Base-by-base conservation (phyloP, 2,329 filamentous ascomycete species). In the Neocucurbitaria cava region DNA sequence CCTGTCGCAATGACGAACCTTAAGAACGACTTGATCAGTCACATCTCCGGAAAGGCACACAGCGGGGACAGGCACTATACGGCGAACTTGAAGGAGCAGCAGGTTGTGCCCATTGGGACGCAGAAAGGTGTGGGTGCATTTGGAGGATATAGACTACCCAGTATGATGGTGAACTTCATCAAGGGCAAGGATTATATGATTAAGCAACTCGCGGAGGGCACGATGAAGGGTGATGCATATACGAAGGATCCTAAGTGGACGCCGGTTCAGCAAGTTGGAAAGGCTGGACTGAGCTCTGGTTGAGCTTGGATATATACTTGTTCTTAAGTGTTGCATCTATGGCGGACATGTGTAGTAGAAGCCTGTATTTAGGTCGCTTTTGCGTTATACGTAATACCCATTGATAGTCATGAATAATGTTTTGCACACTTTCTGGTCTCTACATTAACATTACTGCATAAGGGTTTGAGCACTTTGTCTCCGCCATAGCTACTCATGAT, bases 1-100 rank as follows among this genome's bases (percentile, higher is more conserved):
- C 76, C 80, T 1, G 76, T 80, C 3, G 62, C 77, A 0, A 71
- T 77, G 59, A 77, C 77, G 6, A 83, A 82, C 52, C 70, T 84
- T 18, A 73, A 76, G 46, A 76, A 78, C 38, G 82, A 84, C 53
- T 62, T 84, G 38, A 61, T 77, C 17, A 70, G 70, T 1, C 66
- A 71, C 45, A 48, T 75, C 15, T 47, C 54, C 8, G 69, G 67
- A 8, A 60, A 61, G 9, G 56, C 65, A 8, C 54, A 69, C 20
- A 65, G 54, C 6, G 65, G 69, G 21, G 73, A 77, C 45, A 56
- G 71, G 9, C 64, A 68, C 44, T 76, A 72, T 56, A 64, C 40
- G n/a, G 43, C 68, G 2, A 72, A 74, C 36, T 18, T 64, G 20
- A 70, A 66, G 48, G 74, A 76, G 62, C 64, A 66, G 56, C 74